These are phyloP conservation scores for Eremothecium cymbalariae DNA, from an alignment of 1,139 yeast species.

Conservation along the genomic window DNA sequence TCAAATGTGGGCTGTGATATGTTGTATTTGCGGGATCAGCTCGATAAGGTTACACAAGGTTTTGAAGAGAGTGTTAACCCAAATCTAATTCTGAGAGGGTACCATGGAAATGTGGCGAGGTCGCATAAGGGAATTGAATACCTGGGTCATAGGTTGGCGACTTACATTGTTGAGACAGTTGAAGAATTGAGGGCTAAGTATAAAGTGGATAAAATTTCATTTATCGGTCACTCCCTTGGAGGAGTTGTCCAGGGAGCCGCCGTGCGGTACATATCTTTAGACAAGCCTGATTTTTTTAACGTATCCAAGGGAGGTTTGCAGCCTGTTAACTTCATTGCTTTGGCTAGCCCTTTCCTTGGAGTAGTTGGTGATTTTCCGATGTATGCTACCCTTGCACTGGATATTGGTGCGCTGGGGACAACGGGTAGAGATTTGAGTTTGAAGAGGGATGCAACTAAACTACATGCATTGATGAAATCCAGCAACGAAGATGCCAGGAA, in stretches of 20 bases:
- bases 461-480: neutral
- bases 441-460: constrained; percentile 9
- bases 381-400: constrained; percentile 49
- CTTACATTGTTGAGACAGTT: constrained; percentile 44
- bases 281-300: constrained; percentile 48
- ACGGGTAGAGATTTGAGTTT: constrained; percentile 59
- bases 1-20: constrained; percentile 57
- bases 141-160: constrained; percentile 52
- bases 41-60: constrained; percentile 34
- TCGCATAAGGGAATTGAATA: constrained; percentile 56
- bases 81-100: constrained; percentile 52
- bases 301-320: constrained; percentile 29
- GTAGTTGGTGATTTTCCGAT: constrained; percentile 53
- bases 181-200: constrained; percentile 32
- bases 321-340: constrained; percentile 49
- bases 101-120: constrained; percentile 50
- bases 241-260: constrained; percentile 61
- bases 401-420: constrained; percentile 54
- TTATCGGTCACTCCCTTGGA: constrained; percentile 60
- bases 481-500: neutral
- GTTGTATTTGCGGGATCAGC: constrained; percentile 51
- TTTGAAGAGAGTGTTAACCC: constrained; percentile 23
- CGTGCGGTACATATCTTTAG: constrained; percentile 43
- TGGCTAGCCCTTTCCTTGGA: constrained; percentile 58
- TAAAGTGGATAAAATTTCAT: constrained; percentile 45